These are phyloP conservation scores for Solanum raphanifolium DNA, from an alignment of 257 asterid genomes.

Conservation along the genomic window DNA sequence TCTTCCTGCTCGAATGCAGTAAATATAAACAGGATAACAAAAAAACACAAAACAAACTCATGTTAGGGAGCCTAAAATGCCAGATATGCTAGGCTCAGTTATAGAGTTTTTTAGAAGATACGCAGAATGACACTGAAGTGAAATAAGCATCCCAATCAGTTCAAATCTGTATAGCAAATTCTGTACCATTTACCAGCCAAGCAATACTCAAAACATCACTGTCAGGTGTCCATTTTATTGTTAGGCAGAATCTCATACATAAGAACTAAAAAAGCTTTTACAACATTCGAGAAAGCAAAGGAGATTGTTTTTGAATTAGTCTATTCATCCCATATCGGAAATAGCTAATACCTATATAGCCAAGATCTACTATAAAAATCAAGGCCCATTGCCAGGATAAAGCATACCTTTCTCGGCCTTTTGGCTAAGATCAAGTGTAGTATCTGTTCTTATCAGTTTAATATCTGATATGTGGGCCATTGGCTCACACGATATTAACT, in stretches of 20 bases:
- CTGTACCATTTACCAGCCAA: not conserved
- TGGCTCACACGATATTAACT: not conserved
- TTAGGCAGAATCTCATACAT: not conserved
- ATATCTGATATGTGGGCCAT: not conserved
- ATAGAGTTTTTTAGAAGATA: not conserved
- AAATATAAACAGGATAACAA: not conserved
- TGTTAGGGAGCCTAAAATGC: not conserved
- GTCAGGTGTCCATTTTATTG: not conserved
- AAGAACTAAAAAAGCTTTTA: not conserved
- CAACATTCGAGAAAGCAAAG: not conserved
- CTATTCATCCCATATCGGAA: not conserved
- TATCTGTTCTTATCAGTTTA: slow-evolving; percentile 25
- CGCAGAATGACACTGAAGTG: not conserved
- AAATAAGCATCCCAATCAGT: not conserved
- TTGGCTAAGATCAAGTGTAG: slow-evolving; percentile 41
- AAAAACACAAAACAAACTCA: not conserved
- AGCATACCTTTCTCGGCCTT: slow-evolving; percentile 37
- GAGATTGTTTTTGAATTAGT: not conserved
- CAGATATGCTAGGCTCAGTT: not conserved
- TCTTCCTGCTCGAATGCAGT: not conserved
- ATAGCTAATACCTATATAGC: not conserved
- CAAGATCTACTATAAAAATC: not conserved
- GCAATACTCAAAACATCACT: not conserved
- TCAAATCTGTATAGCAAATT: not conserved
- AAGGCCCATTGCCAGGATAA: not conserved